Base-by-base conservation (phyloP, 2,329 filamentous ascomycete species). In the Gyromitra esculenta region DNA sequence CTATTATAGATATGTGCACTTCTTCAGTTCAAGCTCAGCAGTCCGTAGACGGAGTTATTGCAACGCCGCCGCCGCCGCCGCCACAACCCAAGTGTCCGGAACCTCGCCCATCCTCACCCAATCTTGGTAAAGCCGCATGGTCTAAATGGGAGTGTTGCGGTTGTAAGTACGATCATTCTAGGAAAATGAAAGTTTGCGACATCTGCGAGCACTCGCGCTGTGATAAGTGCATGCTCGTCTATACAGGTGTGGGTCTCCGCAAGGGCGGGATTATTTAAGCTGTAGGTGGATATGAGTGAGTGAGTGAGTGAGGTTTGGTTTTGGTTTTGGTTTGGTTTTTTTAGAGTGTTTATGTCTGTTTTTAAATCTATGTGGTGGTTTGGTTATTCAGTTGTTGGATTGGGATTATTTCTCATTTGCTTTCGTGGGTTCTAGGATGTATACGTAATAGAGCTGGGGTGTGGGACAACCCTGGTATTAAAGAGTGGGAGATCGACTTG, bases 141-240 rank as follows among this genome's bases (percentile, higher is more conserved):
- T 39, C 8, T 0, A 35, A 35, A 5, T 67, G 64, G 64, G 21
- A 35, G 18, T 67, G 64, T 50, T 67, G 64, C 4, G 11, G n/a
- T 11, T 67, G 64, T 21, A 4, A 15, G 8, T 15, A 31, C 5
- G 35, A 43, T 15, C 35, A 41, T 11, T 2, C 2, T 2, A n/a
- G 50, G 37, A n/a, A 25, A 8, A 41, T 18, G 13, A 18, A 3
- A 13, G 18, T 25, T 37, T 67, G 64, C 13, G 25, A 52, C 3
- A 15, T 56, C 18, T 67, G 50, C 11, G 50, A 67, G 35, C 64
- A 67, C 39, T 35, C 9, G 4, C 37, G 64, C 50, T 67, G 64
- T 21, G 6, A 18, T 11, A 43, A 13, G 13, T 67, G 64, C 11
- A 13, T 21, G 13, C 50, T 43, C 13, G 13, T 67, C 3, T 67